Conservation (phyloP, 805 yeast genomes). For the Myxozyma neotropica region DNA sequence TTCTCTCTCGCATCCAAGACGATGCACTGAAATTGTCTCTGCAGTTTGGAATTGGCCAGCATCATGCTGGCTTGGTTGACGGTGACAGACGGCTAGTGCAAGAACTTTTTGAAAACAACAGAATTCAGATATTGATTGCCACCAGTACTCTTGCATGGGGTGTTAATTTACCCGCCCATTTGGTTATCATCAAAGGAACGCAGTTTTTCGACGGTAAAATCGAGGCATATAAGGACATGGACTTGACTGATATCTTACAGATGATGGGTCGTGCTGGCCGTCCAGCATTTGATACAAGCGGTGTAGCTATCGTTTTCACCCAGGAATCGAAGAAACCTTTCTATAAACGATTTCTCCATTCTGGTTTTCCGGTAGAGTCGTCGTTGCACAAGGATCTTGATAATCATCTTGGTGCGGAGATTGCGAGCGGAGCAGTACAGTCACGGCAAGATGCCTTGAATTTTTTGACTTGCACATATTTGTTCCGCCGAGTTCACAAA, state of each 20-base stretch:
- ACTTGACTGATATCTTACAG: conserved; percentile 75
- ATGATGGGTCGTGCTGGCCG: conserved; percentile 89
- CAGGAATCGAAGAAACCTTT: conserved; percentile 73
- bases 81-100: conserved; percentile 71
- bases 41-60: conserved; percentile 79
- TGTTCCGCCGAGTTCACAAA: conserved; percentile 72
- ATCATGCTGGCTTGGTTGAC: conserved; percentile 81
- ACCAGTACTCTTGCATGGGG: conserved; percentile 90
- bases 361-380: conserved; percentile 83
- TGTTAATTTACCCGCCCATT: conserved; percentile 78
- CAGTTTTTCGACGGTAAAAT: conserved; percentile 59
- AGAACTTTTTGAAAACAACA: conserved; percentile 66
- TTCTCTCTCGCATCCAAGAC: conserved; percentile 66
- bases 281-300: conserved; percentile 77
- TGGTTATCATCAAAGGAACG: conserved; percentile 78
- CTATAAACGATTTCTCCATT: conserved; percentile 74
- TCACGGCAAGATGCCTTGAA: conserved; percentile 72
- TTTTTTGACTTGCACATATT: conserved; percentile 74
- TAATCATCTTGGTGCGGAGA: conserved; percentile 80
- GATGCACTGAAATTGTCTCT: conserved; percentile 74
- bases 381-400: conserved; percentile 76
- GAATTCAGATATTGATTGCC: conserved; percentile 72
- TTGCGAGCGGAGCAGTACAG: conserved; percentile 66
- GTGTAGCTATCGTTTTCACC: conserved; percentile 75
- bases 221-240: conserved; percentile 78